Evolutionary conservation across 2,329 filamentous ascomycete genomes (phyloP), one percentile per base, ranked within the genome.

Genomic region (Claviceps citrina): DNA sequence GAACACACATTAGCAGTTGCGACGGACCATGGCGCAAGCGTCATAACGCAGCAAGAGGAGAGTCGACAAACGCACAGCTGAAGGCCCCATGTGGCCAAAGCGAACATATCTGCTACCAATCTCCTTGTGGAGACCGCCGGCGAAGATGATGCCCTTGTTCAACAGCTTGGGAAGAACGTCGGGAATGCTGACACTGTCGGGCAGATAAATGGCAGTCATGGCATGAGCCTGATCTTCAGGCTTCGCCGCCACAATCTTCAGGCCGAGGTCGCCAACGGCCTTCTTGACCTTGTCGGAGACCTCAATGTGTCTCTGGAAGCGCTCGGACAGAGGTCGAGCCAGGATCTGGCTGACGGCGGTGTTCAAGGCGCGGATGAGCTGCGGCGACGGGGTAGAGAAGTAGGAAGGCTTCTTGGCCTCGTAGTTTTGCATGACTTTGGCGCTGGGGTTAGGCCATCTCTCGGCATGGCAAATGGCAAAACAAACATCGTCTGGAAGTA

Each of bases 51-150:
- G 12, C 9, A 33, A 28, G 13, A 33, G 12, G 12, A 22, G 7
- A 39, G 27, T 7, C 27, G 30, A 5, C n/a, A 10, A 20, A 69
- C 75, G 64, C 63, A 78, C 76, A 50, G 87, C 81, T 56, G 82
- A 91, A 46, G 96, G 84, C 50, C 91, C 91, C 91, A 98, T 98
- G 61, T 96, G 91, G 32, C 91, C 91, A 54, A 98, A 91, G 22
- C 91, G 78, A 50, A 98, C 83, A 60, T 98, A 98, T 66, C 84
- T 91, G 46, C 82, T 67, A 3, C 84, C 87, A 60, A 94, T 93
- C 59, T 93, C 84, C 71, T 91, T 94, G 69, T 98, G 91, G 52
- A 98, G 72, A 45, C 91, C 91, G 44, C 86, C 91, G 19, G 91
- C 91, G 58, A 96, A 96, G 44, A 98, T 76, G 31, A 98, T 83